Evolutionary conservation across 2,329 filamentous ascomycete species (phyloP).

Genomic region (Scedosporium boydii): DNA sequence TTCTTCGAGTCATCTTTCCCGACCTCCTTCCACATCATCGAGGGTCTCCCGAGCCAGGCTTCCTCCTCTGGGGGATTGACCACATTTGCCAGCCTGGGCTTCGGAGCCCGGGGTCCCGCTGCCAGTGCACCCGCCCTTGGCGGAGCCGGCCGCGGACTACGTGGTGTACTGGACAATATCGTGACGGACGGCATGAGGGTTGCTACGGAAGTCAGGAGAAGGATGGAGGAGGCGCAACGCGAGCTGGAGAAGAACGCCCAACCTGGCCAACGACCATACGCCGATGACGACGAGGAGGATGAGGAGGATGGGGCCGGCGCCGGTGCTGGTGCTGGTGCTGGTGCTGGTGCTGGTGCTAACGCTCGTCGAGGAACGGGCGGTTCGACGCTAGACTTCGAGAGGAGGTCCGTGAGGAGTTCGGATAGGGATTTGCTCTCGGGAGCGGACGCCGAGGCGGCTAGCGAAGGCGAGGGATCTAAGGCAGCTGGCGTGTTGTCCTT

Average conservation of each 20-base stretch:
- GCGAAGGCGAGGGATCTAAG: constrained; percentile 15
- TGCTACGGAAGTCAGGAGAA: constrained; percentile 78
- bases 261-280: constrained; percentile 54
- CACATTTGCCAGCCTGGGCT: constrained; percentile 69
- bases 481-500: constrained; percentile 20
- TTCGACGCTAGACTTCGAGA: constrained; percentile 41
- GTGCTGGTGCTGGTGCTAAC: constrained; percentile 27
- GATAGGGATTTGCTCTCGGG: constrained; percentile 66
- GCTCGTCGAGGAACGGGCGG: not conserved
- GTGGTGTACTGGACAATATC: constrained; percentile 93
- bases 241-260: constrained; percentile 78
- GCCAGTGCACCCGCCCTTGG: constrained; percentile 20
- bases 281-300: constrained; percentile 58
- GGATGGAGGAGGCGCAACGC: constrained; percentile 92
- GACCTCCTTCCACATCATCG: constrained; percentile 79
- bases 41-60: constrained; percentile 43
- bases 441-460: constrained; percentile 59
- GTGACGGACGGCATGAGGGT: constrained; percentile 96
- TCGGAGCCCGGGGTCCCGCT: constrained; percentile 24
- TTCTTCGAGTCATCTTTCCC: constrained; percentile 98
- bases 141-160: constrained; percentile 60
- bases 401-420: constrained; percentile 53
- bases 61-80: constrained; percentile 50
- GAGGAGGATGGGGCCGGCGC: constrained; percentile 30
- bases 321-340: constrained; percentile 28